phyloP scores from a whole-genome alignment of 2,329 filamentous ascomycete species.

The Alternaria triticina region DNA sequence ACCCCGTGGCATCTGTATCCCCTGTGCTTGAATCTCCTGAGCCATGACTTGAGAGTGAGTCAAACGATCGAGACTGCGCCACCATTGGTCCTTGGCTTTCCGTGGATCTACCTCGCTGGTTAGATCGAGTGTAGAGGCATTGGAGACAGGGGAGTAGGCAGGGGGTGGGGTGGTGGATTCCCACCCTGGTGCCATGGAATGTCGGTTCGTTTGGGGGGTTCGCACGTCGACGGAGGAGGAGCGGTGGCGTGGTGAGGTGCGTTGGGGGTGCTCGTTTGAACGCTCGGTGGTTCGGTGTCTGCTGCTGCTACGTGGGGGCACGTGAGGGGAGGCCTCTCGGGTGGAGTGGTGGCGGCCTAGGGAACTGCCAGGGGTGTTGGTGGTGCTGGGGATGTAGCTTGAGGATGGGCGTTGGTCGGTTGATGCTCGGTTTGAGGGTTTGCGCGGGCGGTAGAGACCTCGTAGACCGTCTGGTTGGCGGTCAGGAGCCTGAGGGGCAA shows the following conservation, averaged over 20 bases:
- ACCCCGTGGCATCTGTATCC: not conserved
- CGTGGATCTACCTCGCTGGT: slow-evolving; percentile 28
- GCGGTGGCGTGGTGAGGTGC: slow-evolving; percentile 16
- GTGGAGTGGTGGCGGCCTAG: slow-evolving; percentile 13
- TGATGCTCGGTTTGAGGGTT: slow-evolving; percentile 10
- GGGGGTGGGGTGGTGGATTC: slow-evolving; percentile 15
- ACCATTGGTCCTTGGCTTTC: slow-evolving; percentile 18
- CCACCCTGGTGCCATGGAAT: slow-evolving; percentile 21
- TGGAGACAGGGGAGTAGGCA: slow-evolving; percentile 10
- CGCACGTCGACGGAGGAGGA: slow-evolving; percentile 14
- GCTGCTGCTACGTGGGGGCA: slow-evolving; percentile 22
- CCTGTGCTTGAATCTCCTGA: not conserved
- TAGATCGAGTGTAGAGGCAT: slow-evolving; percentile 23
- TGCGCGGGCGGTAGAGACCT: slow-evolving; percentile 23
- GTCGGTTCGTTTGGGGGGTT: not conserved
- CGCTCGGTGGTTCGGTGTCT: slow-evolving; percentile 20
- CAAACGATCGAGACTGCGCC: slow-evolving; percentile 16
- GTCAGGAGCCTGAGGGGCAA: slow-evolving; percentile 21
- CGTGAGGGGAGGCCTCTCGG: slow-evolving; percentile 14
- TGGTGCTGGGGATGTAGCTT: slow-evolving; percentile 17
- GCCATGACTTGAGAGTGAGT: slow-evolving; percentile 5
- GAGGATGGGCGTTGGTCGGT: slow-evolving; percentile 21
- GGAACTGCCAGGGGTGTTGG: slow-evolving; percentile 1
- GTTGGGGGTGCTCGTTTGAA: slow-evolving; percentile 19
- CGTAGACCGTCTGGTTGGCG: slow-evolving; percentile 28